Evolutionary conservation across 139 green algal genomes (phyloP).

Genomic region (Closterium sp.): DNA sequence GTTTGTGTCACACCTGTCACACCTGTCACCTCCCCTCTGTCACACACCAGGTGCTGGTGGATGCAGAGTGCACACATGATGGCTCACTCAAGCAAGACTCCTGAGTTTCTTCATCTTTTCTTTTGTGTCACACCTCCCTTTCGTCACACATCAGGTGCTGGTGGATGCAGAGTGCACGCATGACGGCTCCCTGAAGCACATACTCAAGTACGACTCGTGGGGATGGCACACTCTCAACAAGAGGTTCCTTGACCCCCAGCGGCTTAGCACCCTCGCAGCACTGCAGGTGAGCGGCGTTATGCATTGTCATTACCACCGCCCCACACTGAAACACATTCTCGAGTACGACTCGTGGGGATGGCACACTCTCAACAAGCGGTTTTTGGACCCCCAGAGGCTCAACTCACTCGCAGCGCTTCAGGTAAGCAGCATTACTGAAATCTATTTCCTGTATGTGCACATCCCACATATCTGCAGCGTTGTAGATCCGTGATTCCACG

Average conservation of each 20-base stretch:
- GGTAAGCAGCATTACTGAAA: neutral
- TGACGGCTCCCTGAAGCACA: slow-evolving; percentile 55
- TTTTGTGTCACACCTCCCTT: too few species aligned
- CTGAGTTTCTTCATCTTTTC: too few species aligned
- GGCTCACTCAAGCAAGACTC: slow-evolving; percentile 42
- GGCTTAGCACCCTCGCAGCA: slow-evolving; percentile 9
- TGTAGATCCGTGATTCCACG: too few species aligned
- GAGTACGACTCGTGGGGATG: slow-evolving; percentile 46
- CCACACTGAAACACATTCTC: slow-evolving; percentile 49
- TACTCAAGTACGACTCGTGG: slow-evolving; percentile 46
- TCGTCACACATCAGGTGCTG: slow-evolving; percentile 15
- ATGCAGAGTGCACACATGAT: slow-evolving; percentile 54
- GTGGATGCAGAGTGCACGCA: slow-evolving; percentile 56
- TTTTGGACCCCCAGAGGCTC: slow-evolving; percentile 21
- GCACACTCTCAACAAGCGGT: slow-evolving; percentile 22
- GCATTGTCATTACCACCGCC: too few species aligned
- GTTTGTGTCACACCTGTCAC: too few species aligned
- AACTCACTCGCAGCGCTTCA: slow-evolving; percentile 26
- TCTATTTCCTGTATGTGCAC: too few species aligned
- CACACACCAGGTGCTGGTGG: slow-evolving; percentile 40
- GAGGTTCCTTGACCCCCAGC: slow-evolving; percentile 12
- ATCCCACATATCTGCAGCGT: neutral
- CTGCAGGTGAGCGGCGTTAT: slow-evolving; percentile 20
- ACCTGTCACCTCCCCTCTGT: too few species aligned
- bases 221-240: slow-evolving; percentile 33